These are phyloP conservation scores for Dillenia turbinata DNA, from an alignment of 164 flowering plant genomes.

Conservation along the genomic window DNA sequence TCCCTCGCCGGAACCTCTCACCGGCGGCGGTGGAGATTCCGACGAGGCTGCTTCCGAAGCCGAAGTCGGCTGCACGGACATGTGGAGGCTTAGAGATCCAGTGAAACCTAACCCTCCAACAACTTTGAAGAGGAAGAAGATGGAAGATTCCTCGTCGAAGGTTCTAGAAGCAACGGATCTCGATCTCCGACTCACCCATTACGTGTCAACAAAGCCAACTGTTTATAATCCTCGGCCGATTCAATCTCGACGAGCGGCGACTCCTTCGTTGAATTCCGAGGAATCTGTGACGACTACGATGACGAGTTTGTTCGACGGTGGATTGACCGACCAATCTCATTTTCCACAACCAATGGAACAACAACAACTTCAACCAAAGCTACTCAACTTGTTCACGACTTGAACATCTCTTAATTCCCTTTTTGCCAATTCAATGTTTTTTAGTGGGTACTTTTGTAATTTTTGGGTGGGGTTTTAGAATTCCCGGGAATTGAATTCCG, in stretches of 20 bases:
- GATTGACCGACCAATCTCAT: no score
- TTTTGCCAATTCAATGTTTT: no score
- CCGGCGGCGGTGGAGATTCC: not conserved
- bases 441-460: no score
- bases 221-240: constrained; percentile 7
- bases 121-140: no score
- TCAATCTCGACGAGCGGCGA: constrained; percentile 31
- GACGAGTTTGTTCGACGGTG: constrained; percentile 2
- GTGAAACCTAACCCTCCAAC: no score
- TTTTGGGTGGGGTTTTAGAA: no score
- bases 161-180: constrained; percentile 29
- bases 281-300: constrained; percentile 53
- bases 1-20: constrained; percentile 42
- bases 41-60: constrained; percentile 19
- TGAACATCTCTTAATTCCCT: no score
- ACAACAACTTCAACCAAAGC: constrained; percentile 10
- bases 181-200: constrained; percentile 47
- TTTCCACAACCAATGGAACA: no score
- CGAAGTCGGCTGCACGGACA: constrained; percentile 15
- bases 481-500: no score
- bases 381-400: constrained; percentile 31
- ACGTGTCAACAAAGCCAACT: not conserved
- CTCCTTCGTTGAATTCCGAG: constrained; percentile 72
- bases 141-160: no score
- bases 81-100: constrained; percentile 9